A percentile compares a stretch with the other conserved stretches of the same genome.
phyloP scores from a whole-genome alignment of 352 stramenopile genomes.

The Pythium angustatum region DNA sequence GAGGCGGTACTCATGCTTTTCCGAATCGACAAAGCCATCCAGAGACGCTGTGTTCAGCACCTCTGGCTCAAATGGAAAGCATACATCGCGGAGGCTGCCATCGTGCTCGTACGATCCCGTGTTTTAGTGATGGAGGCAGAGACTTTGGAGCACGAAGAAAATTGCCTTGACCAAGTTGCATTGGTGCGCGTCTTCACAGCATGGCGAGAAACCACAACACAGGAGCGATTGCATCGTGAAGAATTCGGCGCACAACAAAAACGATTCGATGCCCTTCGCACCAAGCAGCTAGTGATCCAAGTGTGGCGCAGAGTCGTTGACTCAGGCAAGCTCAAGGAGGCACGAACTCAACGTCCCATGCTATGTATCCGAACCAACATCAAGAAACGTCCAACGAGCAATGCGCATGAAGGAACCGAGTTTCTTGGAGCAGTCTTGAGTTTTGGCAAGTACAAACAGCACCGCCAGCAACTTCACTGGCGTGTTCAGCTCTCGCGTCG shows the following conservation, averaged over 20 bases:
- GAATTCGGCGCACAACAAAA: neutral
- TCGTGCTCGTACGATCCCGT: conserved; percentile 4
- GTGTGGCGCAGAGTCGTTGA: neutral
- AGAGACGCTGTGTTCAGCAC: conserved; percentile 2
- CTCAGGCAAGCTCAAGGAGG: neutral
- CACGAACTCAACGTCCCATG: conserved; percentile 1
- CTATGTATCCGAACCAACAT: conserved; percentile 7
- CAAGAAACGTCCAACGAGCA: neutral
- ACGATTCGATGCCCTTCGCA: neutral
- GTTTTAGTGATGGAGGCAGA: conserved; percentile 9
- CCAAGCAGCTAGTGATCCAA: neutral
- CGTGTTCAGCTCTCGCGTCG: conserved; percentile 8
- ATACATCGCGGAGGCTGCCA: neutral
- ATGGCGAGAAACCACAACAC: conserved; percentile 1
- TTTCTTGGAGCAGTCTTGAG: neutral
- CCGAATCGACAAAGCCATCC: conserved; percentile 1
- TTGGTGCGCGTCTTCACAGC: conserved; percentile 11
- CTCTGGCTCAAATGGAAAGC: conserved; percentile 10
- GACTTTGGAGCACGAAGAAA: conserved; percentile 1
- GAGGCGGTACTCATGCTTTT: conserved; percentile 7
- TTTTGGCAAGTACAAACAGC: conserved; percentile 9
- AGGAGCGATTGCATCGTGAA: neutral
- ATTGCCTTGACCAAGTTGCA: neutral
- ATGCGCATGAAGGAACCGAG: too few species aligned
- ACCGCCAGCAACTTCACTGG: conserved; percentile 13